These are phyloP conservation scores for Botrytis porri DNA, from an alignment of 2,329 filamentous ascomycete genomes.

Conservation along the genomic window DNA sequence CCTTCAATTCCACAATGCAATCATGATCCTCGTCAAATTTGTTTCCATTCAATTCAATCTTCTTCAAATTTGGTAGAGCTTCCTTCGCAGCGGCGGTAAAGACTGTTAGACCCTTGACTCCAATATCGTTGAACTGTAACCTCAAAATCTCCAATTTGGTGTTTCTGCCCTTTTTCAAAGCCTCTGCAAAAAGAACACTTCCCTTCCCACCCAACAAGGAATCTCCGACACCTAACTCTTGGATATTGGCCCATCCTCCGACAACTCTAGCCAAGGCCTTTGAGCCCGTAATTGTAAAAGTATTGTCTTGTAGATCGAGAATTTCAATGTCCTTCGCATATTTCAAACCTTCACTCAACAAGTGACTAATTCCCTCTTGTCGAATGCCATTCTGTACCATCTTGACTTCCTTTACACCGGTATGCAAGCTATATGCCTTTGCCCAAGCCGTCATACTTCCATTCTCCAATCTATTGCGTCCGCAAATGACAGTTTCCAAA, in stretches of 20 bases:
- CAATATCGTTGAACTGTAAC: slow-evolving; percentile 94
- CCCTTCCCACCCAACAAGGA: slow-evolving; percentile 80
- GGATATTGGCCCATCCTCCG: slow-evolving; percentile 68
- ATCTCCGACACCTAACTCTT: slow-evolving; percentile 85
- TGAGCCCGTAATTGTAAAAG: slow-evolving; percentile 80
- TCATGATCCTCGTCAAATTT: slow-evolving; percentile 86
- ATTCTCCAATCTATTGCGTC: slow-evolving; percentile 91
- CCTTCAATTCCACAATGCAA: slow-evolving; percentile 64
- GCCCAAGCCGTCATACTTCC: slow-evolving; percentile 97
- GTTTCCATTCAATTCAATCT: slow-evolving; percentile 94
- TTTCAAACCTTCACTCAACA: slow-evolving; percentile 75
- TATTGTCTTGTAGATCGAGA: slow-evolving; percentile 95
- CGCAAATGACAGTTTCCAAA: slow-evolving; percentile 95
- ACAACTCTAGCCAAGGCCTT: slow-evolving; percentile 74
- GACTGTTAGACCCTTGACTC: slow-evolving; percentile 66
- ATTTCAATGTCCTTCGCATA: slow-evolving; percentile 67
- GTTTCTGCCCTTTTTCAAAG: slow-evolving; percentile 74
- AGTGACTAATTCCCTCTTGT: slow-evolving; percentile 81
- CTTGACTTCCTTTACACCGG: slow-evolving; percentile 78
- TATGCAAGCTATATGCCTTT: slow-evolving; percentile 78
- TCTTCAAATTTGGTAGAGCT: slow-evolving; percentile 71
- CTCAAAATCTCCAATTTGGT: slow-evolving; percentile 75
- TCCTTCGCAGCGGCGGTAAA: slow-evolving; percentile 66
- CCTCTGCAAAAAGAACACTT: slow-evolving; percentile 67
- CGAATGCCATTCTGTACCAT: slow-evolving; percentile 99